Percentiles rank a stretch among this genome's conserved stretches.
Conservation (phyloP, 257 asterid species). For the Nicotiana knightiana region DNA sequence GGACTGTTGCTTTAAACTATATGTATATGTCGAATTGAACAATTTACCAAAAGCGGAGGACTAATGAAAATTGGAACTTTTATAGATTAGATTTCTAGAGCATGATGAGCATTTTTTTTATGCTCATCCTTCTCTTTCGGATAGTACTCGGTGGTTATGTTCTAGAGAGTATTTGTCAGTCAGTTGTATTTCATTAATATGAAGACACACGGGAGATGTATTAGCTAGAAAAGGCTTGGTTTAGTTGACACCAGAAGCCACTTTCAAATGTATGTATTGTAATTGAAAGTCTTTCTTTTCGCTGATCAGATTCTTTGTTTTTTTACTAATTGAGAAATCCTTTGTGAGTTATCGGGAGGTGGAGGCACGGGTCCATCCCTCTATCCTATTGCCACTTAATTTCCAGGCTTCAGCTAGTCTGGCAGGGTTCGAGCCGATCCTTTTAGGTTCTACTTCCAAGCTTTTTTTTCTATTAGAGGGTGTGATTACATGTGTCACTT, state of each 20-base stretch:
- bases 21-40: background rate
- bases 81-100: background rate
- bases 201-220: background rate
- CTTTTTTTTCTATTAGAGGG: background rate
- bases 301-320: background rate
- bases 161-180: background rate
- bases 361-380: no score
- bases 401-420: no score
- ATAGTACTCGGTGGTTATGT: background rate
- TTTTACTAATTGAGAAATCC: background rate
- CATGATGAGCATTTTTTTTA: background rate
- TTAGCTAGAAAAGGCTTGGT: background rate
- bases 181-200: background rate
- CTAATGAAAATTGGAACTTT: background rate
- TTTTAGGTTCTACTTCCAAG: no score
- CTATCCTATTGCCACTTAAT: no score
- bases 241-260: background rate
- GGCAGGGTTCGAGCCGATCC: no score
- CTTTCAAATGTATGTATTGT: background rate
- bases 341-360: no score
- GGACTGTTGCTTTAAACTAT: background rate
- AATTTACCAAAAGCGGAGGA: background rate
- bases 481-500: background rate
- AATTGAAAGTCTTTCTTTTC: background rate
- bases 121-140: background rate